These are phyloP conservation scores for Fusarium sp. DNA, from an alignment of 2,329 filamentous ascomycete genomes.

Conservation along the genomic window DNA sequence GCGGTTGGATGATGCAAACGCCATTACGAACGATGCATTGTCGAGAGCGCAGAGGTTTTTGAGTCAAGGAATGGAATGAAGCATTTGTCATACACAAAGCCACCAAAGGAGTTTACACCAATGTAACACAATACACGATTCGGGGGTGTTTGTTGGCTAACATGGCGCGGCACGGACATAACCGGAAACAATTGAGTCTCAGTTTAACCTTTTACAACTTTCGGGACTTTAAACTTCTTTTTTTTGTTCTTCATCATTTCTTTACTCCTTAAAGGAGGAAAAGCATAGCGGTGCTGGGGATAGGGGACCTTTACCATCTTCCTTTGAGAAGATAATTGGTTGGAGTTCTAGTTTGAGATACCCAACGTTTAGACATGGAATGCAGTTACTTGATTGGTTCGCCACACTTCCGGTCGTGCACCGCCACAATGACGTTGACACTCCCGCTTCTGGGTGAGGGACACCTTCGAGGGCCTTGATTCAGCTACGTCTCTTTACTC, in stretches of 20 bases:
- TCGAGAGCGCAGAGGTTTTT: slow-evolving; percentile 49
- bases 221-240: neutral
- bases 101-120: slow-evolving; percentile 1
- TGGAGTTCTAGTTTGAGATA: slow-evolving; percentile 35
- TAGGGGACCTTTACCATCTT: slow-evolving; percentile 6
- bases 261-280: neutral
- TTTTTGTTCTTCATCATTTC: neutral
- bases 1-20: slow-evolving; percentile 43
- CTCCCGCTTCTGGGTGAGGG: slow-evolving; percentile 11
- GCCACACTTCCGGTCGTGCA: slow-evolving; percentile 45
- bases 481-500: neutral
- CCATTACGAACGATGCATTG: slow-evolving; percentile 49
- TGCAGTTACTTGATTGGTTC: slow-evolving; percentile 28
- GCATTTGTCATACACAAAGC: neutral
- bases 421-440: slow-evolving; percentile 59
- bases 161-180: slow-evolving; percentile 2
- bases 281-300: slow-evolving; percentile 21
- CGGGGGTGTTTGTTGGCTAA: slow-evolving; percentile 13
- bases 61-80: slow-evolving; percentile 37
- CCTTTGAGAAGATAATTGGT: slow-evolving; percentile 13
- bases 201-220: neutral
- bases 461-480: slow-evolving; percentile 22
- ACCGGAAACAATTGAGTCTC: slow-evolving; percentile 1
- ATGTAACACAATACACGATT: slow-evolving; percentile 3
- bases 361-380: slow-evolving; percentile 27